phyloP scores from a whole-genome alignment of 306 rosid species.

The Lagenaria siceraria region DNA sequence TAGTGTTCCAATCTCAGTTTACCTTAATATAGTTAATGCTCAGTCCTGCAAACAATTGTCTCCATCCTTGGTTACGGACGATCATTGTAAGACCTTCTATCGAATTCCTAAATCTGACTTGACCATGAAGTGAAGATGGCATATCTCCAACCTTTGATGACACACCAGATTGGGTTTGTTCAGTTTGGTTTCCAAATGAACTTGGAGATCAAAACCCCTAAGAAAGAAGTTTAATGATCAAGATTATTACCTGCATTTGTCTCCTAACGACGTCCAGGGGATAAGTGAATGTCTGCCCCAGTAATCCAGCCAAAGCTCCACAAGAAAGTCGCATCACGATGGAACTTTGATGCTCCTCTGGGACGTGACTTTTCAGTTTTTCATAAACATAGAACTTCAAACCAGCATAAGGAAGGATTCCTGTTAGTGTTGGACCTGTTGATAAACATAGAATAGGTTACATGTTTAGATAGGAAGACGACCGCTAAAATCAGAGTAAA shows the following conservation, averaged over 20 bases:
- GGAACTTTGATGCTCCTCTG: constrained; percentile 76
- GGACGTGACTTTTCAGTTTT: constrained; percentile 59
- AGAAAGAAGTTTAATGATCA: neutral
- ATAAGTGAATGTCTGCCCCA: constrained; percentile 92
- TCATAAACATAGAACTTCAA: constrained; percentile 84
- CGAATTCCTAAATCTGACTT: constrained; percentile 48
- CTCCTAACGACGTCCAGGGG: constrained; percentile 95
- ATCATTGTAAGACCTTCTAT: constrained; percentile 50
- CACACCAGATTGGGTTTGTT: neutral
- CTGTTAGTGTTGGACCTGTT: constrained; percentile 78
- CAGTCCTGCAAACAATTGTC: constrained; percentile 80
- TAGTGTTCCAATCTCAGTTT: constrained; percentile 1
- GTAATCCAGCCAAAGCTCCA: constrained; percentile 91
- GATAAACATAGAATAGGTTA: constrained; percentile 6
- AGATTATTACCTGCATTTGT: constrained; percentile 79
- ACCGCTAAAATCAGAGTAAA: neutral
- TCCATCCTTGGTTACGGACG: constrained; percentile 72
- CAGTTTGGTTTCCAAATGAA: neutral
- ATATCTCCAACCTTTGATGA: constrained; percentile 51
- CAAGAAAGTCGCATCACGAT: constrained; percentile 75
- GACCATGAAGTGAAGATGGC: constrained; percentile 32
- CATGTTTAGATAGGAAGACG: neutral
- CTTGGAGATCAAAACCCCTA: neutral
- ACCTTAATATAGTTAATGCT: constrained; percentile 95
- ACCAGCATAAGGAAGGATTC: constrained; percentile 95